Evolutionary conservation across 192 early-diverging fungal species (phyloP).

Genomic region (Gaertneriomyces sp.): DNA sequence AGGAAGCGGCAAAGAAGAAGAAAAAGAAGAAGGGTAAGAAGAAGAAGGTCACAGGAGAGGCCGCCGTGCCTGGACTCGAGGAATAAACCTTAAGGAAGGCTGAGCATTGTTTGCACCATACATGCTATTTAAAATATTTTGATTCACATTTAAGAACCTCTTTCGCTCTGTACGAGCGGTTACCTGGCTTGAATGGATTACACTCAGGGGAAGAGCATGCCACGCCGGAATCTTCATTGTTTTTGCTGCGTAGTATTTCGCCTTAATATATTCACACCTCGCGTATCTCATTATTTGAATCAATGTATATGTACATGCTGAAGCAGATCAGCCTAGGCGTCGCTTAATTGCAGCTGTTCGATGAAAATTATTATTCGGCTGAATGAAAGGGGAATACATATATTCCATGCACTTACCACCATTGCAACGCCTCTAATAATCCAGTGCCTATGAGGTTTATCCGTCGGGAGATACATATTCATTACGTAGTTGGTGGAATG

Average conservation of each 20-base stretch:
- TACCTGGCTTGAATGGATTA: too few relatives aligned
- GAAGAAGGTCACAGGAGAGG: conserved; percentile 21
- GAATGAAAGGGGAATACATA: background rate
- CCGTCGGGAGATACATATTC: conserved; percentile 43
- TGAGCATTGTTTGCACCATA: too few relatives aligned
- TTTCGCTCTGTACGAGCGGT: too few relatives aligned
- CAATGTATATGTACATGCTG: too few relatives aligned
- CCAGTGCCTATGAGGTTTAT: conserved; percentile 46
- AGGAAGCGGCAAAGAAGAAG: conserved; percentile 36
- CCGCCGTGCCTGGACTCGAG: conserved; percentile 22
- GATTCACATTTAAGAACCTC: too few relatives aligned
- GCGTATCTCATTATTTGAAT: too few relatives aligned
- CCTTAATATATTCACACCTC: too few relatives aligned
- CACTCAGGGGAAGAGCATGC: too few relatives aligned
- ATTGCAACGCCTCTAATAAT: conserved; percentile 52
- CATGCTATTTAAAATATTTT: too few relatives aligned
- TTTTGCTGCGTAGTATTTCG: too few relatives aligned
- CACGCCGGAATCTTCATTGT: too few relatives aligned
- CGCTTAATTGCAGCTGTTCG: conserved; percentile 24
- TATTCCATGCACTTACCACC: conserved; percentile 25
- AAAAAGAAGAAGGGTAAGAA: conserved; percentile 52
- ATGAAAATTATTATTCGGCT: background rate
- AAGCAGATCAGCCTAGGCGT: background rate
- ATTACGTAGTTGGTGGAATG: conserved; percentile 62
- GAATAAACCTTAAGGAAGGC: background rate